phyloP scores from a whole-genome alignment of 768 basidiomycete species.

The Russula ochroleuca region DNA sequence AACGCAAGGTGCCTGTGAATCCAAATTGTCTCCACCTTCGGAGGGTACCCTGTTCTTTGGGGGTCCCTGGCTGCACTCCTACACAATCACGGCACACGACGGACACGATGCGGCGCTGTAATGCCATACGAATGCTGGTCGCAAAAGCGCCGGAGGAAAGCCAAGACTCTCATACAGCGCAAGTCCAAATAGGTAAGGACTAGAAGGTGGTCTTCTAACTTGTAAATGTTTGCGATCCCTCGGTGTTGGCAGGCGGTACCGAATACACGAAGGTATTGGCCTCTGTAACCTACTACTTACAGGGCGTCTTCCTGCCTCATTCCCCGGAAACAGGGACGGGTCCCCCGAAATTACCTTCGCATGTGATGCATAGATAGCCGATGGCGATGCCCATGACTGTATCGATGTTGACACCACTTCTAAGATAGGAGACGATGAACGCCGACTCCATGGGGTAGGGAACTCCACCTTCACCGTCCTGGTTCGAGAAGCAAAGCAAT shows the following conservation, averaged over 20 bases:
- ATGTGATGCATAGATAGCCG: not conserved
- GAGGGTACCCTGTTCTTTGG: not conserved
- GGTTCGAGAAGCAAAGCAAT: conserved; percentile 1
- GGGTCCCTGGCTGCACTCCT: not conserved
- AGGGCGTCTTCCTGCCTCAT: not conserved
- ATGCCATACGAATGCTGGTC: not conserved
- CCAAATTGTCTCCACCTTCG: not conserved
- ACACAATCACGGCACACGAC: not conserved
- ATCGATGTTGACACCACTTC: not conserved
- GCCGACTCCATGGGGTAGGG: not conserved
- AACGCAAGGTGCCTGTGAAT: conserved; percentile 2
- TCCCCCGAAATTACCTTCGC: not conserved
- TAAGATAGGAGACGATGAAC: not conserved
- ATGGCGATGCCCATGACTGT: not conserved
- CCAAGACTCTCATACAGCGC: not conserved
- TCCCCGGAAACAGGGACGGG: not conserved
- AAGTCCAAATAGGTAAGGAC: not conserved
- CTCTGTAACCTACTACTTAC: not conserved
- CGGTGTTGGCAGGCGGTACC: conserved; percentile 4
- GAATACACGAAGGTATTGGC: not conserved
- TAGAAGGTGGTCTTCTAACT: not conserved
- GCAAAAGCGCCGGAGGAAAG: not conserved
- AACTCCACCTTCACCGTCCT: not conserved
- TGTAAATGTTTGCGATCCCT: not conserved
- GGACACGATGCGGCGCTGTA: not conserved